Base-by-base conservation (phyloP, 2,329 filamentous ascomycete genomes). In the Alternaria novae-zelandiae region DNA sequence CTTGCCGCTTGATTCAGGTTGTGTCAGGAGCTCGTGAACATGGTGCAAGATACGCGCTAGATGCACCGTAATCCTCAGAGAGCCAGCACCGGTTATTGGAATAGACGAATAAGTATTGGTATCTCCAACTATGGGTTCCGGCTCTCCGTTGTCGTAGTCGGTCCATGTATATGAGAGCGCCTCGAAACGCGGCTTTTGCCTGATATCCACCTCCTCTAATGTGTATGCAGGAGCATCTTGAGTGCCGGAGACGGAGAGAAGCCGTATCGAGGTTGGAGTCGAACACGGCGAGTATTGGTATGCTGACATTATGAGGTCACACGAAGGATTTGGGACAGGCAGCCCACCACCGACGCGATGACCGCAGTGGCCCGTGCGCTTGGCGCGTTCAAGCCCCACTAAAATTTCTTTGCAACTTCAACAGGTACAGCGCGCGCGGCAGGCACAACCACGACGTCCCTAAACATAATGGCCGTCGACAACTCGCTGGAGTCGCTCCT, bases 401-500 rank as follows among this genome's bases (percentile, higher is more conserved):
- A 63, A 67, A 67, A 63, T 67, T 67, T 65, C 63, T 67, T 65
- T 62, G 61, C 61, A 57, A 44, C 54, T 63, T 60, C 53, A 8
- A 60, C 44, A 54, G 54, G 26, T 25, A n/a, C 36, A 23, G n/a
- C 25, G 25, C 25, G 25, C 53, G 54, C 59, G 26, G 41, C 63
- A 25, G 56, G 20, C 23, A 63, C 56, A n/a, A 64, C 36, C 53
- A 44, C 41, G 25, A 10, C 36, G 36, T 41, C 46, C 28, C 28
- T 53, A 3, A 61, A 66, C 30, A 60, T n/a, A 36, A 80, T 81
- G 78, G 77, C 79, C 1, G 75, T 78, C 54, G 75, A 80, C 54
- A 80, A 79, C 50, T 79, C 81, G 7, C 66, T 83, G 6, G 66
- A 76, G 54, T 76, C 79, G 55, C 75, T 83, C 9, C 77, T 85